Evolutionary conservation across 768 basidiomycete genomes (phyloP).

Genomic region (Tulasnella calospora): DNA sequence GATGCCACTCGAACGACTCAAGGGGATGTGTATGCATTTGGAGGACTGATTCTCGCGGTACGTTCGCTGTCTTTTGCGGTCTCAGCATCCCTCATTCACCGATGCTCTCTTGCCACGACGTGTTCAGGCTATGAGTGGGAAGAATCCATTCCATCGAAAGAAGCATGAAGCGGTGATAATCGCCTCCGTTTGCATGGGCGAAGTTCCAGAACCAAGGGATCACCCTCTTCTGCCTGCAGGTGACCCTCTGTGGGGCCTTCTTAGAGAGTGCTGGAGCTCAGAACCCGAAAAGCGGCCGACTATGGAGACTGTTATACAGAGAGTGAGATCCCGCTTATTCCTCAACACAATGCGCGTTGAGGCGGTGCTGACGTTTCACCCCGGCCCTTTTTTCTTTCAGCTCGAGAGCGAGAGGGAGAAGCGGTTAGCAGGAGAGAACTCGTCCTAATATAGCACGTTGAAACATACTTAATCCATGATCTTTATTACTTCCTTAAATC

Average conservation of each 20-base stretch:
- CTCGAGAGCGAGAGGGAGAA: too few species aligned
- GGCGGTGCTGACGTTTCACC: not conserved
- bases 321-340: not conserved
- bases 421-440: too few species aligned
- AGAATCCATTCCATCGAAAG: not conserved
- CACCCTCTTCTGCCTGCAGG: not conserved
- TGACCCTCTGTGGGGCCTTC: not conserved
- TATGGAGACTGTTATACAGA: not conserved
- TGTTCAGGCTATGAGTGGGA: constrained; percentile 5
- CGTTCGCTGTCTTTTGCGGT: not conserved
- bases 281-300: not conserved
- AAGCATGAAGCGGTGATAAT: not conserved
- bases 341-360: not conserved
- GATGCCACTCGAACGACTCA: not conserved
- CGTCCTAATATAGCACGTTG: too few species aligned
- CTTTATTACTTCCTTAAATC: too few species aligned
- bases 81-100: not conserved
- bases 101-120: not conserved
- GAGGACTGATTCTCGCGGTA: constrained; percentile 1
- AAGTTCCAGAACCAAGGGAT: not conserved
- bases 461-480: too few species aligned
- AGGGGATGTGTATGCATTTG: constrained; percentile 17
- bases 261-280: not conserved
- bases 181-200: not conserved
- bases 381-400: not conserved